Base-by-base conservation (phyloP, 257 asterid species). In the Ocimum tenuiflorum region DNA sequence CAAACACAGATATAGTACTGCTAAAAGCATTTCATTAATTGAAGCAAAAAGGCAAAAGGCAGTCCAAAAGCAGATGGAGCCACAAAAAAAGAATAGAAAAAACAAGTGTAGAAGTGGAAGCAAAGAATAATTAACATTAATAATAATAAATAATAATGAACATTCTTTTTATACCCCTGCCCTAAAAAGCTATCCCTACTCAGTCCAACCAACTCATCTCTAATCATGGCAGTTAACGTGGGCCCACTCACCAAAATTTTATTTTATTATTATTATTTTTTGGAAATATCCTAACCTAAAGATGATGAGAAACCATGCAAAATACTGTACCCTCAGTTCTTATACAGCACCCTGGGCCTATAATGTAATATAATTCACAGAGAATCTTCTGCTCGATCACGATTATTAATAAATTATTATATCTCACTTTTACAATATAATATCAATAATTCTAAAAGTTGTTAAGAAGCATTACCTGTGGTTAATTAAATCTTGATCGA, bases 71-170 rank as follows among this genome's bases (percentile, higher is more conserved):
- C 73, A 66, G 72, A 60, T 53, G 65, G 65, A 45, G 59, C 59
- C 65, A 43, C 27, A 68, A 56, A 31, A 17, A 54, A 67, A 57
- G 61, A 55, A 54, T 6, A 67, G 58, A 67, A 43, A 67, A 57
- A 45, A 45, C 53, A 55, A 17, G 65, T 67, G 72, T 39, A 54
- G 72, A 67, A 55, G 72, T 54, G 64, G 72, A 67, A 67, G 72
- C 57, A 43, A 55, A 29, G 72, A 67, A 67, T 67, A 60, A 14
- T 15, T 57, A 17, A 8, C n/a, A n/a, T n/a, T n/a, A n/a, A n/a
- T n/a, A n/a, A n/a, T n/a, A 67, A 67, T 67, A 60, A 14, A 8
- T 57, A 17, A 8, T 17, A 36, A 61, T 42, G 27, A 56, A 68
- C 66, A 68, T 68, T 46, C 59, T 68, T 57, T 53, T 57, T 54